Conservation (phyloP, 768 basidiomycete genomes). For the Russula compacta region DNA sequence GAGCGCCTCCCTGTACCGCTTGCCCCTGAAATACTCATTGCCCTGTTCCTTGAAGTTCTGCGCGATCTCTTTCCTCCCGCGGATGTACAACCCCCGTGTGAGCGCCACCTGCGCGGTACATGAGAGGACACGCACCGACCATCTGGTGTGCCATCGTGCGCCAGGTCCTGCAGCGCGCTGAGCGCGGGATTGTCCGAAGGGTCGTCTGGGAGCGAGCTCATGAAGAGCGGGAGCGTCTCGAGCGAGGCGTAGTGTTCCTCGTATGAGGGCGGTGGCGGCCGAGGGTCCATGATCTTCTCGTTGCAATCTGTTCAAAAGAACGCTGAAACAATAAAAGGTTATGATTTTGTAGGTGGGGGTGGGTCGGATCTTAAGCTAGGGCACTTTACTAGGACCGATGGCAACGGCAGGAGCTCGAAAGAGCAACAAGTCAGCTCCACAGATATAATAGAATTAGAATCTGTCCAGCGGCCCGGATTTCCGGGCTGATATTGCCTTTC, state of each 20-base stretch:
- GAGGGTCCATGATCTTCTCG: neutral
- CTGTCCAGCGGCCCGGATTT: too few relatives aligned
- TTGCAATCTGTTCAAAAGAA: neutral
- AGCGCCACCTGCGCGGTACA: neutral
- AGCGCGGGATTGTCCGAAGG: constrained; percentile 51
- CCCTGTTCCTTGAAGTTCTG: constrained; percentile 92
- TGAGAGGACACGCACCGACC: constrained; percentile 45
- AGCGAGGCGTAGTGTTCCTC: constrained; percentile 36
- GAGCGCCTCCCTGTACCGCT: constrained; percentile 77
- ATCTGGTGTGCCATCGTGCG: constrained; percentile 86
- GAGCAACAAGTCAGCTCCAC: too few relatives aligned
- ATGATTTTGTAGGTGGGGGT: too few relatives aligned
- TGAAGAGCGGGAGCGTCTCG: constrained; percentile 81
- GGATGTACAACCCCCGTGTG: neutral
- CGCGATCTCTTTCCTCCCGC: constrained; percentile 57
- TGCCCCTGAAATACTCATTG: constrained; percentile 87
- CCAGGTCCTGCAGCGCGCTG: constrained; percentile 77
- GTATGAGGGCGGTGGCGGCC: constrained; percentile 20
- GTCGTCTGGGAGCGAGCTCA: constrained; percentile 78
- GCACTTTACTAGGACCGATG: too few relatives aligned
- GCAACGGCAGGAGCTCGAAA: too few relatives aligned
- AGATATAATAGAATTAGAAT: too few relatives aligned
- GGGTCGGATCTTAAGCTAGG: too few relatives aligned
- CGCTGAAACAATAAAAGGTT: too few relatives aligned
- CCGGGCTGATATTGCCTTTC: too few relatives aligned